Evolutionary conservation across 2,329 filamentous ascomycete species (phyloP).

Genomic region (Pyrenophora teres): DNA sequence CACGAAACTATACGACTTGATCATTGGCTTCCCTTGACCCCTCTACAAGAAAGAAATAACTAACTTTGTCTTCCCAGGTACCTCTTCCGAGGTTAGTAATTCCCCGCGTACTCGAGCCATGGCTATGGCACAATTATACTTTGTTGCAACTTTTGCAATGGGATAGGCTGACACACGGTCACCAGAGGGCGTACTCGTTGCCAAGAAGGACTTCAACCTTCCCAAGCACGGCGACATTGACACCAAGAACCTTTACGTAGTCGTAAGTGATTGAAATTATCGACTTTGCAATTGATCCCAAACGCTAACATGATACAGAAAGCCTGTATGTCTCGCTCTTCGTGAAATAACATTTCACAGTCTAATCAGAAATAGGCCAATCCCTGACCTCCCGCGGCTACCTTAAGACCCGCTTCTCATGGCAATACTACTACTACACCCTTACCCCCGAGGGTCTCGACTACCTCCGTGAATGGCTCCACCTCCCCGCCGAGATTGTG

Average conservation of each 20-base stretch:
- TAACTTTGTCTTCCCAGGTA: conserved; percentile 38
- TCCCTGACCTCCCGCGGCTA: conserved; percentile 97
- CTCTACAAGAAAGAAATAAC: conserved; percentile 19
- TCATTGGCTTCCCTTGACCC: conserved; percentile 27
- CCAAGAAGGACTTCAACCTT: conserved; percentile 99
- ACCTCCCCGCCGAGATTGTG: conserved; percentile 98
- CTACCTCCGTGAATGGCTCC: conserved; percentile 99
- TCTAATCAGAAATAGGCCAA: conserved; percentile 60
- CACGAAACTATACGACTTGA: conserved; percentile 38
- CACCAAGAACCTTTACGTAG: conserved; percentile 99
- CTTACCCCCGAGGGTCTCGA: conserved; percentile 99
- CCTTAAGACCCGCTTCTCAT: conserved; percentile 99
- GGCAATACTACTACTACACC: conserved; percentile 88
- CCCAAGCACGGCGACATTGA: conserved; percentile 98
- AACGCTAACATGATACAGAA: conserved; percentile 55
- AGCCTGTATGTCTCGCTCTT: conserved; percentile 63
- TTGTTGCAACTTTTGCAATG: conserved; percentile 38
- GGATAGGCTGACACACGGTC: conserved; percentile 52
- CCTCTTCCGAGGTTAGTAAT: conserved; percentile 51
- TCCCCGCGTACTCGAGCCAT: conserved; percentile 37
- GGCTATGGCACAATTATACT: conserved; percentile 46
- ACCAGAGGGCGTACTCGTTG: conserved; percentile 82
- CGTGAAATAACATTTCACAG: neutral
- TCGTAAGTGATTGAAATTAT: conserved; percentile 50
- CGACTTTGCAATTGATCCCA: neutral